Conservation (phyloP, 2,329 filamentous ascomycete genomes). For the Penicillium sp. region DNA sequence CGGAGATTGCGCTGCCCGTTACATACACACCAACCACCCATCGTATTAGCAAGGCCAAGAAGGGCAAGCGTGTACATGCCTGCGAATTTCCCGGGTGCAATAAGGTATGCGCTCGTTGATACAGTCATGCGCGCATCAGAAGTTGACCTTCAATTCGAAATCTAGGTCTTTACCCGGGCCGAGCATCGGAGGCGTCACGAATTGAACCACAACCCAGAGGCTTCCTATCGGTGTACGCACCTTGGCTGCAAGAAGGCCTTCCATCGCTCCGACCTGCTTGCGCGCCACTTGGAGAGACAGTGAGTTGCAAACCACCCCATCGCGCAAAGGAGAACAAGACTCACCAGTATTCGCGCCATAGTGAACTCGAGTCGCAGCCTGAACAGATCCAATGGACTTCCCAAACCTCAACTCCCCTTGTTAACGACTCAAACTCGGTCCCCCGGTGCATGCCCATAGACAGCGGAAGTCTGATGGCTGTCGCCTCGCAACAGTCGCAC, state of each 20-base stretch:
- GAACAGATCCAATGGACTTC: slow-evolving; percentile 35
- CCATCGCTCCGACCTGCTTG: slow-evolving; percentile 52
- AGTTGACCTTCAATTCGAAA: slow-evolving; percentile 10
- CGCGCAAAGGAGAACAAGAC: not conserved
- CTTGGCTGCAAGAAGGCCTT: slow-evolving; percentile 53
- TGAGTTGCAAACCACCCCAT: slow-evolving; percentile 35
- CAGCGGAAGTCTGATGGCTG: slow-evolving; percentile 29
- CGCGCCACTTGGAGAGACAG: slow-evolving; percentile 56
- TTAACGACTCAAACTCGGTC: slow-evolving; percentile 28
- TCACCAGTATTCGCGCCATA: slow-evolving; percentile 15
- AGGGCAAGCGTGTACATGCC: slow-evolving; percentile 55
- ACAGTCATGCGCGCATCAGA: slow-evolving; percentile 9
- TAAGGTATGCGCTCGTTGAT: slow-evolving; percentile 44
- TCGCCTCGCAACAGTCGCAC: slow-evolving; percentile 34
- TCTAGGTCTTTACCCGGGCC: slow-evolving; percentile 54
- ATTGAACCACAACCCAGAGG: slow-evolving; percentile 55
- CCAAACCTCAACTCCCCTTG: slow-evolving; percentile 28
- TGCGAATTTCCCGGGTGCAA: slow-evolving; percentile 53
- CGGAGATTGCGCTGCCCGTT: slow-evolving; percentile 41
- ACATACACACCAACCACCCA: slow-evolving; percentile 55
- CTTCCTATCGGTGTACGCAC: slow-evolving; percentile 49
- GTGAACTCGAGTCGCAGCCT: slow-evolving; percentile 43
- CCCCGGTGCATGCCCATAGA: slow-evolving; percentile 30
- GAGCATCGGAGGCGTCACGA: slow-evolving; percentile 55
- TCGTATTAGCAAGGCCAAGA: slow-evolving; percentile 57